Evolutionary conservation across 352 stramenopile genomes (phyloP), one percentile per base, ranked within the genome.

Genomic region (Phytophthora citricola): DNA sequence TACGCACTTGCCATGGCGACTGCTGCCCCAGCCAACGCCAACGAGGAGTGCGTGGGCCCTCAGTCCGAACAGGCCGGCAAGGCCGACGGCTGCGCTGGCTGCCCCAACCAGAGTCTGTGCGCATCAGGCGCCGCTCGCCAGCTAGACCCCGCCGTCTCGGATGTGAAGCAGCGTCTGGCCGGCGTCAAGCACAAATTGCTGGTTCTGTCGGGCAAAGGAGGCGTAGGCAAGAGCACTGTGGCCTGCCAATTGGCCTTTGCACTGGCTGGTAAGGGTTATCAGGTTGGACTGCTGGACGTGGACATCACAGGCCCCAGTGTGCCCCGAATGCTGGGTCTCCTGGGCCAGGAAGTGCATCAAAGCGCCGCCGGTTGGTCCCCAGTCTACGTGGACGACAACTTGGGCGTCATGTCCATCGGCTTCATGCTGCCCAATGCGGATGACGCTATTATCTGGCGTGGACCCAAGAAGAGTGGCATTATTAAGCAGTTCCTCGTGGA

Each of bases 401-500:
- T 99, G 11, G 97, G 95, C 31, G 97, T 99, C 62, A 99, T 99
- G 97, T 99, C 93, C 31, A 99, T 99, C 71, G 98, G 97, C 12
- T 99, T 99, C 75, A 97, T 99, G 81, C 80, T 99, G 15, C 95
- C 96, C 32, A 94, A 99, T 63, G 84, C 87, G 1, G 97, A 99
- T 76, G 96, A 98, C 58, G 98, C 98, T 26, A 98, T 99, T 51
- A 99, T 99, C 59, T 99, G 98, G 98, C 85, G 98, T 57, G 98
- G 98, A 17, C 98, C 98, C 10, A 95, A 98, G 78, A 99, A 99
- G 82, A 99, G 99, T 81, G 98, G 95, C 38, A 92, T 99, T 38
- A 99, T 99, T 82, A 99, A 99, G 84, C 98, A 99, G 83, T 99
- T 99, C 78, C 87, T 99, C 34, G 99, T 98, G 14, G 95, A 99